A percentile compares a stretch with the other conserved stretches of the same genome.
These are phyloP conservation scores for Solanum stenotomum DNA, from an alignment of 257 asterid genomes.

Conservation along the genomic window DNA sequence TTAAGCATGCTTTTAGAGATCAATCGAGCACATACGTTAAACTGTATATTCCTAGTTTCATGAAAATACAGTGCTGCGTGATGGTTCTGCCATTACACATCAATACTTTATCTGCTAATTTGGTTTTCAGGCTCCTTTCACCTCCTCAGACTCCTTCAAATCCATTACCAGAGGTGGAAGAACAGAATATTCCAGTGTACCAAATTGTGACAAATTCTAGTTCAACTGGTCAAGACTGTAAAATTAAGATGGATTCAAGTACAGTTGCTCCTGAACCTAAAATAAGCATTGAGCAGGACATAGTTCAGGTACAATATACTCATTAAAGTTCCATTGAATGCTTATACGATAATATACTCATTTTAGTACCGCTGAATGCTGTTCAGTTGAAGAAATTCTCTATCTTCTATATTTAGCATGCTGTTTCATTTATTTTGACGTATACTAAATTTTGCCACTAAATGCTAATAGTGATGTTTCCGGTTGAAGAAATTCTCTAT, in stretches of 20 bases:
- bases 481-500: not conserved
- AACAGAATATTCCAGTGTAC: slow-evolving; percentile 3
- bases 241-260: slow-evolving; percentile 18
- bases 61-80: not conserved
- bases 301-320: not conserved
- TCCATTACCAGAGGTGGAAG: slow-evolving; percentile 21
- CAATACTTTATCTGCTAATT: not conserved
- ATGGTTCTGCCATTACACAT: not conserved
- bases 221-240: slow-evolving; percentile 11
- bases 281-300: slow-evolving; percentile 21
- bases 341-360: not conserved
- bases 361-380: not conserved
- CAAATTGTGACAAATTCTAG: not conserved
- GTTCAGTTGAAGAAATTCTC: not conserved
- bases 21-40: not conserved
- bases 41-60: not conserved
- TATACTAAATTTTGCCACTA: not conserved
- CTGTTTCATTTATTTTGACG: not conserved
- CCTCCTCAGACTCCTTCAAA: slow-evolving; percentile 32
- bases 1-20: not conserved
- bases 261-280: slow-evolving; percentile 12
- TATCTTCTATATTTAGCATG: not conserved
- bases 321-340: not conserved
- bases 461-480: not conserved
- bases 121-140: slow-evolving; percentile 45